Evolutionary conservation across 225 moss, liverwort and hornwort genomes (phyloP).

Genomic region (Asterella californica): DNA sequence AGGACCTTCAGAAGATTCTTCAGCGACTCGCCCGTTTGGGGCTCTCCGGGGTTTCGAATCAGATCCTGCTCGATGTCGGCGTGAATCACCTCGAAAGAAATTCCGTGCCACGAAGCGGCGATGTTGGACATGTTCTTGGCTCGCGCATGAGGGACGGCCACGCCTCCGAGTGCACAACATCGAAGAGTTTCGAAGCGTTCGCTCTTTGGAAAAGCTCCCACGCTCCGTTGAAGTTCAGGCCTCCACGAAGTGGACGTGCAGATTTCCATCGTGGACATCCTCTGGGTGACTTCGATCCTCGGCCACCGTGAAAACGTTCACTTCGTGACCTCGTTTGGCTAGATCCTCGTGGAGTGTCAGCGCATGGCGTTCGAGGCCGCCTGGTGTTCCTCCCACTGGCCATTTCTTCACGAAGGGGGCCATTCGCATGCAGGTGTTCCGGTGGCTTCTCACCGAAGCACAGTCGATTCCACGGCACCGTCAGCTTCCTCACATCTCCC

Average conservation of each 20-base stretch:
- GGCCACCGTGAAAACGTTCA: conserved; percentile 80
- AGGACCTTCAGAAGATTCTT: conserved; percentile 58
- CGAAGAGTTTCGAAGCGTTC: conserved; percentile 48
- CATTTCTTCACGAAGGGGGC: conserved; percentile 99
- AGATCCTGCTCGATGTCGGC: conserved; percentile 91
- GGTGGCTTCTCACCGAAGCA: conserved; percentile 58
- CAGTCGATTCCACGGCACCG: conserved; percentile 72
- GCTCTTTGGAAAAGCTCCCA: conserved; percentile 46
- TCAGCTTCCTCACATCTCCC: conserved; percentile 72
- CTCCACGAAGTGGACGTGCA: conserved; percentile 74
- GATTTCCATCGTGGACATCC: conserved; percentile 49
- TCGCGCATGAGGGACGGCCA: conserved; percentile 85
- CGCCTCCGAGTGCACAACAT: conserved; percentile 90
- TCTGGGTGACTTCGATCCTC: conserved; percentile 45
- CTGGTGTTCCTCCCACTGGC: conserved; percentile 88
- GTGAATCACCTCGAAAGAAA: conserved; percentile 86
- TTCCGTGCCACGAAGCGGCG: conserved; percentile 99
- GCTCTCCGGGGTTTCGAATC: conserved; percentile 75
- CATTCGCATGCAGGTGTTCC: conserved; percentile 49
- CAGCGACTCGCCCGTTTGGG: conserved; percentile 56
- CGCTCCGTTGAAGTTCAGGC: conserved; percentile 53
- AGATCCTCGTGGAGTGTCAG: conserved; percentile 88
- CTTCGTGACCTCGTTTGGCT: conserved; percentile 78
- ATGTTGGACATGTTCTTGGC: conserved; percentile 53
- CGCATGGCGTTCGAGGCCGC: conserved; percentile 93